Evolutionary conservation across 129 eudicot genomes (phyloP).

Genomic region (Flaveria linearis): DNA sequence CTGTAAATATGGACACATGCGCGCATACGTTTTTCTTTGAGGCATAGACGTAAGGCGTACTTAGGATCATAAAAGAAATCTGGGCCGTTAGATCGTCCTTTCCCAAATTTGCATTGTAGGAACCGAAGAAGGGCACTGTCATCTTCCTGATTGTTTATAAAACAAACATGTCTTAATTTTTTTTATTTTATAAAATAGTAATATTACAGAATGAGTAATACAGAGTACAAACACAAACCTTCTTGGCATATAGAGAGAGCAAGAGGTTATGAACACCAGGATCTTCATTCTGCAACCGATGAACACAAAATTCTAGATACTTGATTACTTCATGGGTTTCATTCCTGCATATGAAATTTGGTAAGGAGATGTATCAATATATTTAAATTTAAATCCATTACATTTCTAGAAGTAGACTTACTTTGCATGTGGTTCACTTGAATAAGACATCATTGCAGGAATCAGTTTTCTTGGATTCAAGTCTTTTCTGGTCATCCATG

Average conservation of each 20-base stretch:
- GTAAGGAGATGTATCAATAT: constrained; percentile 12
- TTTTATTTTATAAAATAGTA: neutral
- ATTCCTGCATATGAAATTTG: constrained; percentile 56
- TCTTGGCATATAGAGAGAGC: constrained; percentile 88
- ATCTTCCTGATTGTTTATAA: constrained; percentile 61
- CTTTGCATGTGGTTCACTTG: constrained; percentile 98
- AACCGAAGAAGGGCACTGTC: constrained; percentile 92
- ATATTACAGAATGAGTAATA: neutral
- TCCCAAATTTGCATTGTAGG: constrained; percentile 87
- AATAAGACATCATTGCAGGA: constrained; percentile 99
- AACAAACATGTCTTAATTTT: neutral
- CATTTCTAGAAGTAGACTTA: constrained; percentile 32
- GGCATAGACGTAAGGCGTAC: constrained; percentile 91
- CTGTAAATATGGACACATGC: constrained; percentile 98
- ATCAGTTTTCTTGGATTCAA: constrained; percentile 88
- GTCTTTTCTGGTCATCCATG: constrained; percentile 88
- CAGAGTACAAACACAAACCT: constrained; percentile 50
- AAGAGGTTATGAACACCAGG: constrained; percentile 92
- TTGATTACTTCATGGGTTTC: constrained; percentile 96
- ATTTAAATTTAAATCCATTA: neutral
- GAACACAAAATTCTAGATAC: constrained; percentile 85
- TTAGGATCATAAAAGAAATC: constrained; percentile 98
- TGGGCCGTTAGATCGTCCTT: constrained; percentile 70
- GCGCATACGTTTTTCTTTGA: constrained; percentile 87
- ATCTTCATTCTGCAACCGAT: constrained; percentile 87